Evolutionary conservation across 495 filamentous ascomycete genomes (phyloP).

Genomic region (Podospora pseudopauciseta): DNA sequence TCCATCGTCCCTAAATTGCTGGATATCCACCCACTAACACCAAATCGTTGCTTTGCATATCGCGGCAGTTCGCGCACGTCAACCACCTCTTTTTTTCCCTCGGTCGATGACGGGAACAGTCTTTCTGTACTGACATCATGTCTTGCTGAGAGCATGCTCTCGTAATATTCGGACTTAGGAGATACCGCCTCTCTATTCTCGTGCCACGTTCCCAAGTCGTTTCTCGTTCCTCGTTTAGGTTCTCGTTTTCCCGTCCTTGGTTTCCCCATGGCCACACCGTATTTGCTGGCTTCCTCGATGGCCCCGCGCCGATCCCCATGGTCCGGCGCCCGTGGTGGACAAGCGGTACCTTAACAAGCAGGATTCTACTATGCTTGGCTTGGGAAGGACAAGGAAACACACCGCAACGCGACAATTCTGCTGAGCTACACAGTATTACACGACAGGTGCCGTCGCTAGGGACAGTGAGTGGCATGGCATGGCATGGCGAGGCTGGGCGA

Average conservation of each 20-base stretch:
- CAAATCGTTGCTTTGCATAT: not conserved
- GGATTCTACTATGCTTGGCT: slow-evolving; percentile 11
- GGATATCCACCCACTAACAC: not conserved
- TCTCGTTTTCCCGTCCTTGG: no score
- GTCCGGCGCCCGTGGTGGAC: not conserved
- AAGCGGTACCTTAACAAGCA: slow-evolving; percentile 5
- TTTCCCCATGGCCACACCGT: not conserved
- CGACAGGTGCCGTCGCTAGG: not conserved
- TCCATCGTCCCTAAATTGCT: not conserved
- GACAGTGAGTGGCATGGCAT: not conserved
- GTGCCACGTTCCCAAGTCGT: not conserved
- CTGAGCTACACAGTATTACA: not conserved
- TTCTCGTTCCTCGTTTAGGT: not conserved
- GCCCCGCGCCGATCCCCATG: slow-evolving; percentile 14
- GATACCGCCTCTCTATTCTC: slow-evolving; percentile 1
- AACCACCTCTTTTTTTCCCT: not conserved
- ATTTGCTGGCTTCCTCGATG: slow-evolving; percentile 1
- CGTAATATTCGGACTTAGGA: not conserved
- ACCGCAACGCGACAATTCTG: not conserved
- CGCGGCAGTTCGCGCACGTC: not conserved
- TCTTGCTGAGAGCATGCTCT: not conserved
- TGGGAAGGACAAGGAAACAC: slow-evolving; percentile 2
- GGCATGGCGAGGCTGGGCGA: not conserved
- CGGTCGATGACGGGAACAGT: not conserved
- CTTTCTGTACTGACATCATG: not conserved